Percentiles rank a stretch among this genome's conserved stretches.
These are phyloP conservation scores for Erythrophleum fordii DNA, from an alignment of 306 rosid species.

Conservation along the genomic window DNA sequence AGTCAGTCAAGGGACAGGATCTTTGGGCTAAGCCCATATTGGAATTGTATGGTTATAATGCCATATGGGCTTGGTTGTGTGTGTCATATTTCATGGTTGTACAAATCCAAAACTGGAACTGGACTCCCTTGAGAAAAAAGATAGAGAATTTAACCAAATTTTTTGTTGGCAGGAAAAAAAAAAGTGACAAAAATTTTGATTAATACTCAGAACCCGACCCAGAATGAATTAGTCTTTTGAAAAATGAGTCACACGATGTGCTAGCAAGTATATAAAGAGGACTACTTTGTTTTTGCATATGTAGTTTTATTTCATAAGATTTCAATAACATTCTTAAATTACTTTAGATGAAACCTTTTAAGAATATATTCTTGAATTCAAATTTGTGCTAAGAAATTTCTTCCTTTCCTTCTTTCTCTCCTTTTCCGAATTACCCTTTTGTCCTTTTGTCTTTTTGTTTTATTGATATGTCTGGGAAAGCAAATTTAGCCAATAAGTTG, in stretches of 20 bases:
- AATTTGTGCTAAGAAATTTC: background rate
- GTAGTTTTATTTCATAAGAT: background rate
- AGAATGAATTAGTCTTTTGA: too few relatives aligned
- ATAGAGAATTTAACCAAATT: background rate
- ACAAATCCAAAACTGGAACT: too few relatives aligned
- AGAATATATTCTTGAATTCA: slow-evolving; percentile 12
- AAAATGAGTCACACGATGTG: too few relatives aligned
- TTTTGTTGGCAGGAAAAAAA: too few relatives aligned
- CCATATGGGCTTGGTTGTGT: background rate
- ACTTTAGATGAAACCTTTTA: background rate
- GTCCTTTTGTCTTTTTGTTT: background rate
- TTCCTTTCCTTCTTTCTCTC: background rate
- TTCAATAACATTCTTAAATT: background rate
- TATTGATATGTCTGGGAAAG: slow-evolving; percentile 23
- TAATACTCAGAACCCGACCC: too few relatives aligned
- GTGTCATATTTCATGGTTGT: too few relatives aligned
- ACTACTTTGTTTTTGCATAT: background rate
- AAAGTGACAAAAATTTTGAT: too few relatives aligned
- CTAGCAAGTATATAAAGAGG: too few relatives aligned
- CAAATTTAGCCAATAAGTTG: background rate
- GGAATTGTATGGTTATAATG: background rate
- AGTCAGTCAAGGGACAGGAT: background rate
- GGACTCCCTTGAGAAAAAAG: background rate
- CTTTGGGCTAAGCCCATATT: background rate
- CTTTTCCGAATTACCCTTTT: slow-evolving; percentile 1